A percentile compares a stretch with the other conserved stretches of the same genome.
Evolutionary conservation across 306 rosid genomes (phyloP).

Genomic region (Cicer arietinum): DNA sequence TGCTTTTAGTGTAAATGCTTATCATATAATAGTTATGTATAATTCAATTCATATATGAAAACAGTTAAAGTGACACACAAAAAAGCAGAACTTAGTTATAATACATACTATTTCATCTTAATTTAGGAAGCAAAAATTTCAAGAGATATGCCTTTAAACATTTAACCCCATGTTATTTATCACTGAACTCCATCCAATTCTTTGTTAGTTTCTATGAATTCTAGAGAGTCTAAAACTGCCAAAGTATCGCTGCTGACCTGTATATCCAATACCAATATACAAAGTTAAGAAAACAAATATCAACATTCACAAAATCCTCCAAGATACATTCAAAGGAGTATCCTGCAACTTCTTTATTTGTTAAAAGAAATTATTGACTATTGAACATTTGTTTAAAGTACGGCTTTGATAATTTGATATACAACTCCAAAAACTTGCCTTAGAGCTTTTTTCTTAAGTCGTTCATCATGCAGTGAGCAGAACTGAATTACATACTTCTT

Average conservation of each 20-base stretch:
- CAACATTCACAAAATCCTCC: neutral
- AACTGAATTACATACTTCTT: too few relatives aligned
- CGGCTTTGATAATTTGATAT: neutral
- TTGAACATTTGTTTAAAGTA: neutral
- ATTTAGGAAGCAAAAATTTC: slow-evolving; percentile 5
- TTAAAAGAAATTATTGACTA: neutral
- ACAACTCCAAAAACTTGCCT: neutral
- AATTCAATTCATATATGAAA: neutral
- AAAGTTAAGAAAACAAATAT: too few relatives aligned
- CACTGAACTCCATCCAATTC: neutral
- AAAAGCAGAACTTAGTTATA: neutral
- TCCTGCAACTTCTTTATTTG: neutral
- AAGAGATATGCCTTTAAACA: slow-evolving; percentile 19
- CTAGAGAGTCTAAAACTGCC: neutral
- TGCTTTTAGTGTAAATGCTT: too few relatives aligned
- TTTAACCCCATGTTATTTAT: neutral
- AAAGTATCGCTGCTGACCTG: neutral
- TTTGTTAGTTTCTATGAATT: neutral
- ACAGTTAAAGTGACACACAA: slow-evolving; percentile 1
- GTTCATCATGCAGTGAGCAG: too few relatives aligned
- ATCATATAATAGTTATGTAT: too few relatives aligned
- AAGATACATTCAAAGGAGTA: neutral
- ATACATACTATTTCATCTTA: neutral
- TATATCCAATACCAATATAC: neutral
- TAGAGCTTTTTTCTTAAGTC: too few relatives aligned